Evolutionary conservation across 2,329 filamentous ascomycete species (phyloP), one percentile per base, ranked within the genome.

Genomic region (Tolypocladium capitatum): DNA sequence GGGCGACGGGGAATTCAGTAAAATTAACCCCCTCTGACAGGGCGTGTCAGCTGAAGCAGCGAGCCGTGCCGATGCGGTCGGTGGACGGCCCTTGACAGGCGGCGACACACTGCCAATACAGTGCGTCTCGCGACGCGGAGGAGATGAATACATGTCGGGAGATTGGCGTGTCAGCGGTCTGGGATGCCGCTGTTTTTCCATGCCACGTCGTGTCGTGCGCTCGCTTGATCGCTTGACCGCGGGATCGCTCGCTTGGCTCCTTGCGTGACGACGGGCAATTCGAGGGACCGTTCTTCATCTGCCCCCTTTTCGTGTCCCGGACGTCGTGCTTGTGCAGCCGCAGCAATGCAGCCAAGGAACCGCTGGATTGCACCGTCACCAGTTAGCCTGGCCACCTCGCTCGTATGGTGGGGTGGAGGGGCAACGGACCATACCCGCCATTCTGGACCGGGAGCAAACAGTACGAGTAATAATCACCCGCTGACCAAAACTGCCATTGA

Each of bases 1-100:
- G n/a, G n/a, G n/a, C 36, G 14, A 21, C 36, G 50, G 56, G 55
- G 55, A 58, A 55, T 53, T 51, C 46, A 48, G 52, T 52, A 50
- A 61, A 56, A 61, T 62, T 57, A 58, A 46, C 46, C 14, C n/a
- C n/a, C 36, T 53, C 52, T 51, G 49, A 51, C 47, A 47, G 5
- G 24, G 24, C 24, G 38, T 10, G 24, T 18, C 38, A n/a, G 24
- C 24, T 58, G 30, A 52, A 54, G 54, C 53, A 48, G 51, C 46
- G 44, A 48, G 46, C 61, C 52, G 60, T 63, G 54, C 42, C 42
- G 49, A 51, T 49, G 40, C 18, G 35, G 33, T n/a, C 8, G 32
- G 31, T 31, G 50, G 47, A 55, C 56, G 49, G 53, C 52, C 16
- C 21, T 21, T 10, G 41, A 46, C 31, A 34, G 48, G 50, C 47